phyloP scores from a whole-genome alignment of 2,329 filamentous ascomycete genomes.

The Aspergillus sp. region DNA sequence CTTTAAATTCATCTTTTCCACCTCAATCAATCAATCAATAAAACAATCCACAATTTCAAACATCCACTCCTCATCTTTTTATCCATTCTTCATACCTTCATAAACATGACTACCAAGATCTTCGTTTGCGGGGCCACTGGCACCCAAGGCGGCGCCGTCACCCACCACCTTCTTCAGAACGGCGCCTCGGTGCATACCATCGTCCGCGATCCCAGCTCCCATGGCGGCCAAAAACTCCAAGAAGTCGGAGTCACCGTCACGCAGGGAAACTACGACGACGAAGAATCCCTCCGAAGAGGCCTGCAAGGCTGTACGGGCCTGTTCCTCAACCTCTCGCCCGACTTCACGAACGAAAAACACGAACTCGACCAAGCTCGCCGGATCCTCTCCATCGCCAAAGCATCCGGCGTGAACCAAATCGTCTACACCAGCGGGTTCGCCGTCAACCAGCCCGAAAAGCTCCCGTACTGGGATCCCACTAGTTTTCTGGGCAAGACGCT shows the following conservation, averaged over 20 bases:
- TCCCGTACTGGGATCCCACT: conserved; percentile 27
- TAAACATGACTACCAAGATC: conserved; percentile 15
- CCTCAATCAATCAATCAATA: background rate
- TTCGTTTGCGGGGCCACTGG: conserved; percentile 35
- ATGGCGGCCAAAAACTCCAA: conserved; percentile 27
- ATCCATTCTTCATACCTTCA: background rate
- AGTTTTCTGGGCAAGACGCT: conserved; percentile 31
- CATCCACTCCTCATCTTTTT: background rate
- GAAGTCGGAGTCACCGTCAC: conserved; percentile 28
- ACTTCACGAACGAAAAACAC: conserved; percentile 5
- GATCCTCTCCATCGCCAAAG: conserved; percentile 27
- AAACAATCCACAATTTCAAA: background rate
- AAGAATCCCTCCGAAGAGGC: conserved; percentile 25
- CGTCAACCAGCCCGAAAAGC: conserved; percentile 28
- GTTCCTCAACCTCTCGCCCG: conserved; percentile 27
- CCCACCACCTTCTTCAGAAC: conserved; percentile 26
- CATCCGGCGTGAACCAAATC: conserved; percentile 31
- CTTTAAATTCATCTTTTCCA: background rate
- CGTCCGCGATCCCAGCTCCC: conserved; percentile 27
- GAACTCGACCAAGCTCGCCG: conserved; percentile 29
- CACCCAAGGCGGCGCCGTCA: conserved; percentile 29
- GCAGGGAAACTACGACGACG: conserved; percentile 33
- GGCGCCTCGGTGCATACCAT: conserved; percentile 34
- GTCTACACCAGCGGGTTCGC: conserved; percentile 31
- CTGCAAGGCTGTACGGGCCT: conserved; percentile 30